Percentiles rank a stretch among this genome's conserved stretches.
phyloP scores from a whole-genome alignment of 2,329 filamentous ascomycete species.

The Juglanconis juglandina region DNA sequence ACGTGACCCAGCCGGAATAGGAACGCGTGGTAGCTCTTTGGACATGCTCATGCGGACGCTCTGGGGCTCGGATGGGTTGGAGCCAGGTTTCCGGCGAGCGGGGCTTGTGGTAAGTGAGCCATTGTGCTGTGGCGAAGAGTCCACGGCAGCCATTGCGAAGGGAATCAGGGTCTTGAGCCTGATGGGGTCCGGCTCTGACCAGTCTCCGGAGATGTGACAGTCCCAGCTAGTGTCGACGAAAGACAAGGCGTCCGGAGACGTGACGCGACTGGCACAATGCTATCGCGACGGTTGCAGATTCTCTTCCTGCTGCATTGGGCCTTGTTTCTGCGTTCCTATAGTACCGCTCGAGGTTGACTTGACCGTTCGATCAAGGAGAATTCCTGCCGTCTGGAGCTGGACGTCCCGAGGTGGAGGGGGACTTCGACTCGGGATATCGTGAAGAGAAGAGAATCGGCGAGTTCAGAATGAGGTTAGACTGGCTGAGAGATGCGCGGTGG shows the following conservation, averaged over 20 bases:
- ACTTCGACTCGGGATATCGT: not conserved
- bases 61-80: constrained; percentile 31
- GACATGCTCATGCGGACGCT: constrained; percentile 30
- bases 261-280: constrained; percentile 14
- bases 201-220: constrained; percentile 1
- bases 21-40: constrained; percentile 28
- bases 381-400: not conserved
- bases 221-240: constrained; percentile 18
- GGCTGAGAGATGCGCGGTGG: not conserved
- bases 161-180: constrained; percentile 9
- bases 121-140: constrained; percentile 24
- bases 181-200: constrained; percentile 6
- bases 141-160: constrained; percentile 31
- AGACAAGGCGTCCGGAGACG: constrained; percentile 15
- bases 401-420: not conserved
- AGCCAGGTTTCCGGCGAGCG: constrained; percentile 33
- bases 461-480: not conserved
- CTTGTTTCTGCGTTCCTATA: not conserved
- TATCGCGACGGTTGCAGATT: constrained; percentile 13
- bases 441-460: not conserved
- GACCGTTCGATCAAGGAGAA: not conserved
- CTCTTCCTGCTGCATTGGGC: constrained; percentile 15
- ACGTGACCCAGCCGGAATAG: constrained; percentile 36
- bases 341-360: not conserved
- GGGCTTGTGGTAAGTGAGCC: constrained; percentile 26